These are phyloP conservation scores for Pythium plurisporium DNA, from an alignment of 352 stramenopile species.

Conservation along the genomic window DNA sequence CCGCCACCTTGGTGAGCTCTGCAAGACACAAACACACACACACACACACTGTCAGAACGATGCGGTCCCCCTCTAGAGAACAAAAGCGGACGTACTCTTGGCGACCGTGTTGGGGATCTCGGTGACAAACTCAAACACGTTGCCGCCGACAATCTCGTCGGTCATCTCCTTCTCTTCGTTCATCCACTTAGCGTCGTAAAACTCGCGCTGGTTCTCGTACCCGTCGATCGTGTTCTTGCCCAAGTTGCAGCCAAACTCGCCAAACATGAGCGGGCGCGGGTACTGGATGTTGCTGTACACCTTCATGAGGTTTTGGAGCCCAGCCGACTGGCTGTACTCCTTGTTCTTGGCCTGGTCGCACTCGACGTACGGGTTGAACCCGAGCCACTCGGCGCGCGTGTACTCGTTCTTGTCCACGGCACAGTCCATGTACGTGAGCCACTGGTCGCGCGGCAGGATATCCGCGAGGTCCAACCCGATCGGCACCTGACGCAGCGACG, in stretches of 20 bases:
- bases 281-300: constrained; percentile 48
- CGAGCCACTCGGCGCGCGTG: constrained; percentile 41
- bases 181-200: constrained; percentile 35
- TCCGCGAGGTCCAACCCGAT: constrained; percentile 67
- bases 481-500: constrained; percentile 42
- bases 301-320: constrained; percentile 55
- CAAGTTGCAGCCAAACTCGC: constrained; percentile 73
- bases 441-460: constrained; percentile 42
- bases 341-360: constrained; percentile 42
- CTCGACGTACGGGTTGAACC: constrained; percentile 57
- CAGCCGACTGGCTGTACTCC: constrained; percentile 49
- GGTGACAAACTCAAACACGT: constrained; percentile 69
- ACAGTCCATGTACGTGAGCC: constrained; percentile 61
- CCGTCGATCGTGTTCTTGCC: constrained; percentile 60
- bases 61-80: too few species aligned
- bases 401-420: constrained; percentile 48
- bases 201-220: constrained; percentile 57
- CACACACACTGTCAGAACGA: too few species aligned
- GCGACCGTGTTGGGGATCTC: constrained; percentile 42
- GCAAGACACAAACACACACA: too few species aligned
- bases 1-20: too few species aligned
- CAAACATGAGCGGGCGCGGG: constrained; percentile 63
- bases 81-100: constrained; percentile 13
- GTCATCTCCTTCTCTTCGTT: constrained; percentile 70
- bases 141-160: constrained; percentile 56